phyloP scores from a whole-genome alignment of 331 rosid species.

The Erythrophleum ivorense region DNA sequence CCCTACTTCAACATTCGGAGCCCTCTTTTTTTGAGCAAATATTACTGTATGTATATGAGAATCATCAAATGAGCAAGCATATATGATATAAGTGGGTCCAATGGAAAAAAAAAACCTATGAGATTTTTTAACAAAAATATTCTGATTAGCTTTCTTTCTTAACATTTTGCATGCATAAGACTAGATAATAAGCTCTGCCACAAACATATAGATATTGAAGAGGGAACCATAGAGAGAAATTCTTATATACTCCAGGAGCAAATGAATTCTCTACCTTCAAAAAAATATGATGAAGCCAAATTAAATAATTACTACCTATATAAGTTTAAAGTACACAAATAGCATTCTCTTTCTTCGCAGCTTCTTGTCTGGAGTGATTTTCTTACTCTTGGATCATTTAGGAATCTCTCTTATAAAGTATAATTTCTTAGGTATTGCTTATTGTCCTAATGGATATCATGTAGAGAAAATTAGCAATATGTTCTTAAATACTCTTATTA shows the following conservation, averaged over 20 bases:
- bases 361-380: background rate
- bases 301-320: background rate
- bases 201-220: too few relatives aligned
- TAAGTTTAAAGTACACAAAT: background rate
- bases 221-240: background rate
- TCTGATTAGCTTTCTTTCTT: background rate
- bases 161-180: background rate
- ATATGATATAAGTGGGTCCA: background rate
- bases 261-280: conserved; percentile 9
- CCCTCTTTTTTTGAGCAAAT: conserved; percentile 36
- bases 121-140: background rate
- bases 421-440: too few relatives aligned
- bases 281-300: background rate
- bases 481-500: background rate
- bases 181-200: too few relatives aligned
- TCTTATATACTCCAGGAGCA: background rate
- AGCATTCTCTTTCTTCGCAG: background rate
- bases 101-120: background rate
- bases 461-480: background rate
- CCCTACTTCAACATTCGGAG: too few relatives aligned
- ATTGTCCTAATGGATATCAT: background rate
- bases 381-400: too few relatives aligned
- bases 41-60: too few relatives aligned
- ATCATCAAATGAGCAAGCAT: background rate
- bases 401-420: too few relatives aligned